These are phyloP conservation scores for Suillus alpinus DNA, from an alignment of 768 basidiomycete genomes.

Conservation along the genomic window DNA sequence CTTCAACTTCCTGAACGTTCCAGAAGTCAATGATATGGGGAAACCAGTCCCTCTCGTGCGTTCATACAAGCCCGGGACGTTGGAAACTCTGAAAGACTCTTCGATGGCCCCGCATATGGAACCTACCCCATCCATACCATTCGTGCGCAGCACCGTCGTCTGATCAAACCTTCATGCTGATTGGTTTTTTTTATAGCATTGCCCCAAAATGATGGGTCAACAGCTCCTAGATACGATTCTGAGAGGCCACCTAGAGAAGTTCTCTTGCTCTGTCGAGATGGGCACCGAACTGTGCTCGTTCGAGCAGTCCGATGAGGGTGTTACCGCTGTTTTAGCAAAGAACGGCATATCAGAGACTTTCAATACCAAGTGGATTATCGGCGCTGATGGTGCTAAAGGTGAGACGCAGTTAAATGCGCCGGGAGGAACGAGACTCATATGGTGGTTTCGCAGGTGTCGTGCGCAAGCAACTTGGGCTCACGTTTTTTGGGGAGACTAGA, in stretches of 20 bases:
- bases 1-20: slow-evolving; percentile 35
- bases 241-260: slow-evolving; percentile 17
- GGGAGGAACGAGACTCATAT: too few species aligned
- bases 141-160: slow-evolving; percentile 14
- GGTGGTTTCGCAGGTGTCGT: too few species aligned
- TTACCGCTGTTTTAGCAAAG: slow-evolving; percentile 18
- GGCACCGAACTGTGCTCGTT: slow-evolving; percentile 33
- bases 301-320: slow-evolving; percentile 31
- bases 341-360: slow-evolving; percentile 1
- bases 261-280: slow-evolving; percentile 32
- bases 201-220: slow-evolving; percentile 21
- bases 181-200: neutral
- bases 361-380: neutral
- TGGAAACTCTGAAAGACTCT: neutral
- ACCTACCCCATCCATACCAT: slow-evolving; percentile 23
- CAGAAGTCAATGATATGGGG: slow-evolving; percentile 30
- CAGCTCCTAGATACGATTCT: slow-evolving; percentile 27
- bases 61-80: slow-evolving; percentile 26
- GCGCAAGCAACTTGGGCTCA: too few species aligned
- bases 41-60: slow-evolving; percentile 28
- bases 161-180: neutral
- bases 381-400: too few species aligned
- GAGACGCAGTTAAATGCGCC: too few species aligned
- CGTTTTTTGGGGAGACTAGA: too few species aligned
- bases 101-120: slow-evolving; percentile 16